phyloP scores from a whole-genome alignment of 805 yeast species.

The Yarrowia osloensis region DNA sequence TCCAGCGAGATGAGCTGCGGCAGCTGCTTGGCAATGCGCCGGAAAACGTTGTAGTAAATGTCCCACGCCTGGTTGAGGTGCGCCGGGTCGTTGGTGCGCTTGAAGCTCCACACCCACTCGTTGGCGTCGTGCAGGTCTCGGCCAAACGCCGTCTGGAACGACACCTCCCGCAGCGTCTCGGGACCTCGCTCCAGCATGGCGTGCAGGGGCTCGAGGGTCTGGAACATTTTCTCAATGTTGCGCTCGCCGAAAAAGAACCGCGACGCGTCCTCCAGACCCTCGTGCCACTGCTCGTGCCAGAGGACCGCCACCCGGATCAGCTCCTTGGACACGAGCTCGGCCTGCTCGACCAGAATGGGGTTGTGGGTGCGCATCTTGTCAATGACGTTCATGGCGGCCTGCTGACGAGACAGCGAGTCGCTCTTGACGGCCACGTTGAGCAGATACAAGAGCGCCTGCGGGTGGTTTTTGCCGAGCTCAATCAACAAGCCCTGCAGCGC shows the following conservation, averaged over 20 bases:
- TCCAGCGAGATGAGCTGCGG: constrained; percentile 86
- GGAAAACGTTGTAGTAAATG: constrained; percentile 88
- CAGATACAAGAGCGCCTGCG: constrained; percentile 95
- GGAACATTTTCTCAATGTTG: constrained; percentile 91
- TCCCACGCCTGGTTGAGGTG: constrained; percentile 98
- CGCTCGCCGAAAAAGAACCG: constrained; percentile 91
- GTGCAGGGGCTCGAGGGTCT: constrained; percentile 86
- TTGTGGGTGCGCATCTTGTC: constrained; percentile 92
- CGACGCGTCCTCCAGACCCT: constrained; percentile 95
- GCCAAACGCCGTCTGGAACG: constrained; percentile 92
- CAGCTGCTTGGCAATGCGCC: constrained; percentile 83
- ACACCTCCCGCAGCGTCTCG: constrained; percentile 86
- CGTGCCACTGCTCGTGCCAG: constrained; percentile 99
- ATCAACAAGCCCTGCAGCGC: constrained; percentile 78
- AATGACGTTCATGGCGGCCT: constrained; percentile 87
- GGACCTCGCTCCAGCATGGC: constrained; percentile 80
- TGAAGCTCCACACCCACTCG: constrained; percentile 87
- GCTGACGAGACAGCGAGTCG: constrained; percentile 83
- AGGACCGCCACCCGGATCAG: constrained; percentile 90
- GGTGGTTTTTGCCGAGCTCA: constrained; percentile 91
- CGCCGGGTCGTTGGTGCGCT: constrained; percentile 80
- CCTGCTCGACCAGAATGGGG: constrained; percentile 80
- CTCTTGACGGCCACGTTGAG: constrained; percentile 94
- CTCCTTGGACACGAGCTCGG: constrained; percentile 91
- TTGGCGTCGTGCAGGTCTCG: constrained; percentile 89